Evolutionary conservation across 768 basidiomycete genomes (phyloP).

Genomic region (Gyrodon lividus): DNA sequence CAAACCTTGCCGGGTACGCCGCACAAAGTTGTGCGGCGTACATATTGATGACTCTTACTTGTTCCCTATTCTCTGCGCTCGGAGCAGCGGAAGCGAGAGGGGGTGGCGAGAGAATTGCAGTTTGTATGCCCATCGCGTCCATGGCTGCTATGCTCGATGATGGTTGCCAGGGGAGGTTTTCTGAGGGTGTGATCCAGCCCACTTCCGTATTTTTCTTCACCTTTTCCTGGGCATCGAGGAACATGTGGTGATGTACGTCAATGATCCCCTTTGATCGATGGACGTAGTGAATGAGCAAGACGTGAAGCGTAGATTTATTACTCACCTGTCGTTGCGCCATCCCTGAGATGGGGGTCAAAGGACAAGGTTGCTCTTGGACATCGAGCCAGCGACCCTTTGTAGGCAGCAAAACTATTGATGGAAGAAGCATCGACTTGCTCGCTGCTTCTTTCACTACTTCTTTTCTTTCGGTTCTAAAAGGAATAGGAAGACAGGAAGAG

Average conservation of each 20-base stretch:
- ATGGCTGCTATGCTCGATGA: slow-evolving; percentile 59
- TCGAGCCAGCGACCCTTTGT: background rate
- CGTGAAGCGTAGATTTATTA: background rate
- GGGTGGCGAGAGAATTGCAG: slow-evolving; percentile 68
- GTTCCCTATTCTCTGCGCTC: slow-evolving; percentile 39
- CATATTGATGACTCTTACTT: slow-evolving; percentile 48
- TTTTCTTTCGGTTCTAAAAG: slow-evolving; percentile 13
- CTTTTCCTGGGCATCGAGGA: slow-evolving; percentile 54
- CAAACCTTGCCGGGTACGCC: slow-evolving; percentile 55
- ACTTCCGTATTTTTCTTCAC: slow-evolving; percentile 41
- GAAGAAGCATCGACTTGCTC: slow-evolving; percentile 6
- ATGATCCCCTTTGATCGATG: slow-evolving; percentile 28
- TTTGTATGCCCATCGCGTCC: slow-evolving; percentile 55
- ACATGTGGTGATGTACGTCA: slow-evolving; percentile 80
- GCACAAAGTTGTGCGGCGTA: slow-evolving; percentile 47
- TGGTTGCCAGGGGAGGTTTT: slow-evolving; percentile 65
- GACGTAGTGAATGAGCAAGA: background rate
- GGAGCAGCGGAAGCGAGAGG: slow-evolving; percentile 44
- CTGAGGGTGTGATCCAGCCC: slow-evolving; percentile 63
- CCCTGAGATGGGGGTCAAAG: background rate
- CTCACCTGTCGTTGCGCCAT: slow-evolving; percentile 16
- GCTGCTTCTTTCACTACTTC: slow-evolving; percentile 11
- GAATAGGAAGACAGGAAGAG: slow-evolving; percentile 2
- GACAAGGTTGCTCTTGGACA: background rate
- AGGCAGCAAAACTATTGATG: background rate